Conservation (phyloP, 78 protist genomes). For the Tieghemostelium lacteum region DNA sequence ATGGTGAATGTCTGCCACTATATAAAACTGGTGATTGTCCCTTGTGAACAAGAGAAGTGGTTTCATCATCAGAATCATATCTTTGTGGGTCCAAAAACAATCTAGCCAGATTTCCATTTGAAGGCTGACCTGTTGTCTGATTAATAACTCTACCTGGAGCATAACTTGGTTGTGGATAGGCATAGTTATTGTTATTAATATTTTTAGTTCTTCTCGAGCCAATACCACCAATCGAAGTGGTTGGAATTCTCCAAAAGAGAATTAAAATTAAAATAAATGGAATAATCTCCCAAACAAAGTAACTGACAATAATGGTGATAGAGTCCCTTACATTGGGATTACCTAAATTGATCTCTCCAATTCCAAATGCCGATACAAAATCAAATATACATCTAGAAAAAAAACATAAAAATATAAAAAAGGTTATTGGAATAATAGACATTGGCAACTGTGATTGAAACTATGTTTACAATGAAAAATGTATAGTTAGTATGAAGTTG, state of each 20-base stretch:
- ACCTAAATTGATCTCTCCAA: neutral
- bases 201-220: constrained; percentile 1
- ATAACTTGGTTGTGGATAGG: neutral
- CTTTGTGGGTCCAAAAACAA: constrained; percentile 70
- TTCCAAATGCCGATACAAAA: constrained; percentile 45
- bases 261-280: constrained; percentile 57
- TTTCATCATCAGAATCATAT: constrained; percentile 62
- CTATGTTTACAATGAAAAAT: neutral
- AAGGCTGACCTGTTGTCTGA: neutral
- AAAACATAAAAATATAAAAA: constrained; percentile 54
- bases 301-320: constrained; percentile 19
- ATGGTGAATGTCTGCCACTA: constrained; percentile 50
- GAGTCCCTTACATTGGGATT: neutral
- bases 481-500: no score
- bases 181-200: constrained; percentile 15
- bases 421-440: constrained; percentile 70
- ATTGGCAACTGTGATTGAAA: constrained; percentile 64
- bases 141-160: constrained; percentile 16
- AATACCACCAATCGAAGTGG: constrained; percentile 54
- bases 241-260: constrained; percentile 65
- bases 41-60: constrained; percentile 27
- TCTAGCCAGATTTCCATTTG: constrained; percentile 24
- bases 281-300: constrained; percentile 55
- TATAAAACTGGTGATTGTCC: constrained; percentile 48
- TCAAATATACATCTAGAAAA: constrained; percentile 59